Evolutionary conservation across 768 basidiomycete genomes (phyloP).

Genomic region (Trametes punicea): DNA sequence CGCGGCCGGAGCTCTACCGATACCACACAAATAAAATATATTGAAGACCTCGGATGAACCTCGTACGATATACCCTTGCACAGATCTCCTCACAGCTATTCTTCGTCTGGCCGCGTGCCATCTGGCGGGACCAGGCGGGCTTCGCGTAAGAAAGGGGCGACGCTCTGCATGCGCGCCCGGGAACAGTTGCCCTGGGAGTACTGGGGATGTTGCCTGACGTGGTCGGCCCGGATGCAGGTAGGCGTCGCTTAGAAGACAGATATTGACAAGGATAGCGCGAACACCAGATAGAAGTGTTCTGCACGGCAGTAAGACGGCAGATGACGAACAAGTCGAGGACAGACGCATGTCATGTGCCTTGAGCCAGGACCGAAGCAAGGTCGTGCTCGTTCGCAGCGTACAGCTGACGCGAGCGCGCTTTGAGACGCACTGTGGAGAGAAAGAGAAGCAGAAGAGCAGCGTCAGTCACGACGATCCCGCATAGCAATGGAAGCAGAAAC

Average conservation of each 20-base stretch:
- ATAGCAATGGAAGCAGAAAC: background rate
- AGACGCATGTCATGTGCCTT: conserved; percentile 19
- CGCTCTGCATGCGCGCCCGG: background rate
- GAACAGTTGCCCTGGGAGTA: too few species aligned
- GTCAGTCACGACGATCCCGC: conserved; percentile 14
- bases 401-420: conserved; percentile 83
- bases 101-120: background rate
- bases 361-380: conserved; percentile 63
- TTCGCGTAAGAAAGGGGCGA: background rate
- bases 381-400: conserved; percentile 86
- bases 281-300: background rate
- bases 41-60: too few species aligned
- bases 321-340: background rate
- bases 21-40: too few species aligned
- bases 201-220: background rate
- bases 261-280: background rate
- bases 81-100: too few species aligned
- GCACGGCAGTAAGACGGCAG: background rate
- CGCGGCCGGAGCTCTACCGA: too few species aligned
- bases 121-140: background rate
- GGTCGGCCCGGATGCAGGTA: background rate
- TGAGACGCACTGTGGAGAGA: conserved; percentile 69
- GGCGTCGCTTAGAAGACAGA: background rate
- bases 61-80: too few species aligned
- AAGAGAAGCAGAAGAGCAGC: conserved; percentile 6